These are phyloP conservation scores for Flagelloscypha sp. DNA, from an alignment of 768 basidiomycete genomes.

Conservation along the genomic window DNA sequence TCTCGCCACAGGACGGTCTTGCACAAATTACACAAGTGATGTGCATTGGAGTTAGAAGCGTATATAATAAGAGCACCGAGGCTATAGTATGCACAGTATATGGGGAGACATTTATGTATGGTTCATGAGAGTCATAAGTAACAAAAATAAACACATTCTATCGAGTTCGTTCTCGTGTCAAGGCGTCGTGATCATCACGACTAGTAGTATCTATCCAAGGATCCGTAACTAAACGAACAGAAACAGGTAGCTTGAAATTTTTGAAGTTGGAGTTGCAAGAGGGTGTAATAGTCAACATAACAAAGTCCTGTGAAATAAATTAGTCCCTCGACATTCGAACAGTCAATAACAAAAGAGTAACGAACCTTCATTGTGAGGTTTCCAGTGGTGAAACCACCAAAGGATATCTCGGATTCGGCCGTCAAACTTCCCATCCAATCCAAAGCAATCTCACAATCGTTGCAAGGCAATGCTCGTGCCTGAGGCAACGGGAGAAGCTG, in stretches of 20 bases:
- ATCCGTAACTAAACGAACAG: slow-evolving; percentile 54
- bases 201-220: slow-evolving; percentile 31
- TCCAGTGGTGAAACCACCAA: slow-evolving; percentile 39
- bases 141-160: no score
- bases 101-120: no score
- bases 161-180: no score
- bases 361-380: slow-evolving; percentile 32
- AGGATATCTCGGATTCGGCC: slow-evolving; percentile 29
- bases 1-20: no score
- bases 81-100: no score
- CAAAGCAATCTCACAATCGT: slow-evolving; percentile 30
- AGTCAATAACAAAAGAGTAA: slow-evolving; percentile 2
- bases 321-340: slow-evolving; percentile 5
- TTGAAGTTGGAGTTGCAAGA: slow-evolving; percentile 27
- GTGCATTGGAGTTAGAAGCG: no score
- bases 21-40: no score
- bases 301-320: slow-evolving; percentile 40
- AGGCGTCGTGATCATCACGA: no score
- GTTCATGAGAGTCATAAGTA: no score
- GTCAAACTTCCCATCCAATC: slow-evolving; percentile 63
- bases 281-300: slow-evolving; percentile 42
- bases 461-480: slow-evolving; percentile 13
- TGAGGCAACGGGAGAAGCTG: slow-evolving; percentile 31
- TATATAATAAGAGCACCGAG: no score
- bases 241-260: slow-evolving; percentile 34